Percentiles rank a stretch among this genome's conserved stretches.
phyloP scores from a whole-genome alignment of 768 basidiomycete genomes.

The Hydnomerulius pinastri region DNA sequence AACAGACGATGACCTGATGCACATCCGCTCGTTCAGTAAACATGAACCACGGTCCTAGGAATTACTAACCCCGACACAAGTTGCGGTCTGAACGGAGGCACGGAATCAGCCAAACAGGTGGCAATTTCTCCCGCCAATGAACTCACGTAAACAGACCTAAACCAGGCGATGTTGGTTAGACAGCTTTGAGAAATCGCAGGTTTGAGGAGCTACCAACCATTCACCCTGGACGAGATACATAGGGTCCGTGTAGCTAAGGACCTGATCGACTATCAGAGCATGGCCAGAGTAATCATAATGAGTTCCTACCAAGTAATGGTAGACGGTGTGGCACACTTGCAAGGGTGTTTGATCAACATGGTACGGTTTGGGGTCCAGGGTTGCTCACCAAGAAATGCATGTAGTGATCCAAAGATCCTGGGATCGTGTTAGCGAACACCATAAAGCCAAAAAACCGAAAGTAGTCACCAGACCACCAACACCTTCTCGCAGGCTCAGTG shows the following conservation, averaged over 20 bases:
- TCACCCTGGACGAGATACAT: not conserved
- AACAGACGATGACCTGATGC: not conserved
- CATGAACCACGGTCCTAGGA: not conserved
- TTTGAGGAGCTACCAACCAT: not conserved
- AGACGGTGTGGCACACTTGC: not conserved
- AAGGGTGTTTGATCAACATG: not conserved
- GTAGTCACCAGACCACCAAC: not conserved
- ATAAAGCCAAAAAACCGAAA: not conserved
- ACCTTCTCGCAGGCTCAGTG: not conserved
- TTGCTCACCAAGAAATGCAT: not conserved
- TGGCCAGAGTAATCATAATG: not conserved
- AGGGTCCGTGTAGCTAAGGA: not conserved
- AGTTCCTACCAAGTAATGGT: not conserved
- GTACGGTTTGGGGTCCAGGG: not conserved
- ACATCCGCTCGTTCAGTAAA: not conserved
- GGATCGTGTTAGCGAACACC: not conserved
- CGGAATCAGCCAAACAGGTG: not conserved
- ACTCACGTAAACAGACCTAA: not conserved
- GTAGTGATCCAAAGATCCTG: not conserved
- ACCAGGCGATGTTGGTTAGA: not conserved
- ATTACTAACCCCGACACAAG: not conserved
- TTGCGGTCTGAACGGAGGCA: not conserved
- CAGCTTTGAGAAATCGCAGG: not conserved
- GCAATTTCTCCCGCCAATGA: not conserved
- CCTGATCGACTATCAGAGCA: not conserved